These are phyloP conservation scores for Plasmodium coatneyi DNA, from an alignment of 169 alveolate species.

Conservation along the genomic window DNA sequence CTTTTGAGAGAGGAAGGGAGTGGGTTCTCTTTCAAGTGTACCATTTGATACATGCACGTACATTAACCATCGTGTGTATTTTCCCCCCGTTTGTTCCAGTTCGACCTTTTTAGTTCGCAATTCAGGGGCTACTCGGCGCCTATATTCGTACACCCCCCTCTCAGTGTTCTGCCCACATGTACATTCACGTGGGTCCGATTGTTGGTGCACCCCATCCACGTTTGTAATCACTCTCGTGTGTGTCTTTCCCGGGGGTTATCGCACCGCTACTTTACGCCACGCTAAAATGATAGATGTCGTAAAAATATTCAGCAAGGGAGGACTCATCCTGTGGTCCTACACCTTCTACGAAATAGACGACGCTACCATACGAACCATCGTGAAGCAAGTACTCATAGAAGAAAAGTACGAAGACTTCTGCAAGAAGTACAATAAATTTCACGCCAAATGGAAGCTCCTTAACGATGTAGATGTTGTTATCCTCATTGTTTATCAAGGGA, in stretches of 20 bases:
- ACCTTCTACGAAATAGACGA: conserved; percentile 66
- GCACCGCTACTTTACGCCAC: background rate
- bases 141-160: background rate
- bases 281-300: conserved; percentile 66
- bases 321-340: conserved; percentile 70
- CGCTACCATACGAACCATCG: conserved; percentile 35
- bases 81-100: background rate
- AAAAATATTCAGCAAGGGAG: conserved; percentile 71
- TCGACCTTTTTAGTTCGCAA: background rate
- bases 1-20: background rate
- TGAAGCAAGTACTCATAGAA: conserved; percentile 38
- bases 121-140: background rate
- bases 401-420: conserved; percentile 42
- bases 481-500: conserved; percentile 59
- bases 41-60: conserved; percentile 7
- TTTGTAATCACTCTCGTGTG: background rate
- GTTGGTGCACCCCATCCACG: background rate
- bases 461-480: conserved; percentile 64
- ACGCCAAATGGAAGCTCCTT: conserved; percentile 47
- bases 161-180: background rate
- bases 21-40: background rate
- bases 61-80: background rate
- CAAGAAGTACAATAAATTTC: conserved; percentile 39
- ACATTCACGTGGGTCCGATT: background rate
- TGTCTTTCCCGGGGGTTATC: background rate